Conservation (phyloP, 495 filamentous ascomycete species). For the Penicillium soppii region DNA sequence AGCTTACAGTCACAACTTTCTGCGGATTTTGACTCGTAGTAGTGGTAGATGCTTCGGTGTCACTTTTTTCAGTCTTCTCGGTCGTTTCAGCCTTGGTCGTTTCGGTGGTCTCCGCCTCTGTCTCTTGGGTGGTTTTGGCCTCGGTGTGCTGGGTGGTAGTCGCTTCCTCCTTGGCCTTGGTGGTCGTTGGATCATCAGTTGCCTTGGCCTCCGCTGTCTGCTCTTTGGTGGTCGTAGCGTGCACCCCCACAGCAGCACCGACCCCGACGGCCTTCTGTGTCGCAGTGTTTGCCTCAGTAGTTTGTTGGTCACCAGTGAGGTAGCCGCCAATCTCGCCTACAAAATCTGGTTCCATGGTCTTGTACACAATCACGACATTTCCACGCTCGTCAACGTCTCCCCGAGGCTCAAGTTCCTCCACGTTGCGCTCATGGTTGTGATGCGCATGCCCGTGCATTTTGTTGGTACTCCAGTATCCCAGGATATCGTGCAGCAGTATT, state of each 20-base stretch:
- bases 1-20: slow-evolving; percentile 1
- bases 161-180: background rate
- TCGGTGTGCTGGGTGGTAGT: slow-evolving; percentile 4
- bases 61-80: background rate
- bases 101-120: slow-evolving; percentile 7
- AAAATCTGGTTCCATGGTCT: slow-evolving; percentile 16
- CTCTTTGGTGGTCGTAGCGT: slow-evolving; percentile 5
- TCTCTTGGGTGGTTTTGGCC: slow-evolving; percentile 6
- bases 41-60: slow-evolving; percentile 1
- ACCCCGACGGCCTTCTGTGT: slow-evolving; percentile 15
- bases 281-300: slow-evolving; percentile 5
- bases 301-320: background rate
- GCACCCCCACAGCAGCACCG: slow-evolving; percentile 19
- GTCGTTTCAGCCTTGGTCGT: slow-evolving; percentile 5
- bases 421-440: slow-evolving; percentile 19
- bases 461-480: slow-evolving; percentile 3
- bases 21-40: slow-evolving; percentile 2
- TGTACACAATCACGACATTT: slow-evolving; percentile 17
- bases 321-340: slow-evolving; percentile 13
- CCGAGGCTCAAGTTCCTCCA: slow-evolving; percentile 13
- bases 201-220: slow-evolving; percentile 4
- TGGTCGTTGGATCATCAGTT: slow-evolving; percentile 4
- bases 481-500: slow-evolving; percentile 5
- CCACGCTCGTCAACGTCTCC: slow-evolving; percentile 14
- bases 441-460: slow-evolving; percentile 33